Evolutionary conservation across 257 asterid genomes (phyloP), one percentile per base, ranked within the genome.

Genomic region (Scutellaria galericulata): DNA sequence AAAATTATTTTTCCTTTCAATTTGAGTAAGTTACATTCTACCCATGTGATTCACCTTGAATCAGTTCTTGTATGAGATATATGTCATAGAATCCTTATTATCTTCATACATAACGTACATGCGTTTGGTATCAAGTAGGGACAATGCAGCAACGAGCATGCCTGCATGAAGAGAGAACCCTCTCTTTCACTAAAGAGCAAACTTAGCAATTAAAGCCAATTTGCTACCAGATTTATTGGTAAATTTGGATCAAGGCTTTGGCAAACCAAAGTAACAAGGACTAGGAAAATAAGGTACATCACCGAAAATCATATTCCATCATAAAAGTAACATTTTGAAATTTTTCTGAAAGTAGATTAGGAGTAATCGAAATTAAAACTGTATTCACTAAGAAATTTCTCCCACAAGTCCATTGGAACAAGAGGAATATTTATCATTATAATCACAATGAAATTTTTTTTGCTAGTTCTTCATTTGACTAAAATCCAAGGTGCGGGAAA

Each of bases 381-480:
- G 20, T 14, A 40, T 35, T 45, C 37, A 11, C 8, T 12, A 31
- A 44, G 20, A 46, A 74, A 45, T 37, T 24, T 7, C 47, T 48
- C 40, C 54, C 35, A 8, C 51, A 4, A 47, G 6, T 51, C 15
- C 40, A 55, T 35, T 27, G 31, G 48, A n/a, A 68, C 67, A 53
- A 22, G 73, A 40, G 55, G 18, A 18, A 18, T 73, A 31, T 20
- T 55, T 70, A 58, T 58, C 59, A 41, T 71, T 45, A 13, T 31
- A 64, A 74, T 11, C 7, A 35, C 20, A 47, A 40, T 31, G 57
- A 50, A 58, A 53, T 31, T n/a, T 22, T 4, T 50, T 62, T 74
- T 62, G 27, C 54, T 57, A 45, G 6, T 46, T 14, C 44, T 40
- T 61, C 5, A 41, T 37, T 64, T 13, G 20, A 31, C 48, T 6